Base-by-base conservation (phyloP, 2,329 filamentous ascomycete genomes). In the Apiospora koreana region DNA sequence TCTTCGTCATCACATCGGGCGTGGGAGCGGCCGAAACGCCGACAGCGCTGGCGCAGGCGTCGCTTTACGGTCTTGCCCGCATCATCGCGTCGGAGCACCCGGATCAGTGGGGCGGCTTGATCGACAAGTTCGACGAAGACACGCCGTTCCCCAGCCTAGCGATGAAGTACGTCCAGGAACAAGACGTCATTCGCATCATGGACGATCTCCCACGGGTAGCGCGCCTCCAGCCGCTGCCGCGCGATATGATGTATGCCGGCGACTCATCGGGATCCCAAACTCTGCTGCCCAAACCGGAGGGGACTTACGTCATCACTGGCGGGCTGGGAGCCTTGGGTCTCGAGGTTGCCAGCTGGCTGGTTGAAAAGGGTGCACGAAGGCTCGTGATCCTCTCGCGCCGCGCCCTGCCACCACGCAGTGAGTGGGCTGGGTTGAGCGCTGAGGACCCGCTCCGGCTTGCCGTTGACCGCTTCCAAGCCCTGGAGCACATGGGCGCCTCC, bases 221-320 rank as follows among this genome's bases (percentile, higher is more conserved):
- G 25, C 50, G 50, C 28, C 67, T 69, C 10, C 66, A 64, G 58
- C 69, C 66, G n/a, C 43, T 70, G 38, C 28, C 50, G 21, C 43
- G 41, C 18, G 45, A 62, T 10, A 65, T 67, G 48, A 65, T 66
- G 25, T 46, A 48, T 31, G 23, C 65, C 31, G 23, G 43, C 18
- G 43, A 69, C 10, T 48, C 50, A 21, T 43, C 46, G 8, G 18
- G 23, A 7, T 8, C 4, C 7, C 70, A 46, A n/a, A 73, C 67
- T 1, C 67, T 76, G 35, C 68, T 75, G 21, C 78, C 78, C 10
- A 72, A 69, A 46, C 72, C 77, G 16, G 75, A 80, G 23, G 82
- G 83, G 2, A 84, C 83, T 0, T 85, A 85, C 70, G 38, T 85
- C 23, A 79, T 85, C 38, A 82, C 82, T n/a, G 82, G 83, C 48